phyloP scores from a whole-genome alignment of 1,284 basidiomycete genomes.

The Chondrostereum purpureum region DNA sequence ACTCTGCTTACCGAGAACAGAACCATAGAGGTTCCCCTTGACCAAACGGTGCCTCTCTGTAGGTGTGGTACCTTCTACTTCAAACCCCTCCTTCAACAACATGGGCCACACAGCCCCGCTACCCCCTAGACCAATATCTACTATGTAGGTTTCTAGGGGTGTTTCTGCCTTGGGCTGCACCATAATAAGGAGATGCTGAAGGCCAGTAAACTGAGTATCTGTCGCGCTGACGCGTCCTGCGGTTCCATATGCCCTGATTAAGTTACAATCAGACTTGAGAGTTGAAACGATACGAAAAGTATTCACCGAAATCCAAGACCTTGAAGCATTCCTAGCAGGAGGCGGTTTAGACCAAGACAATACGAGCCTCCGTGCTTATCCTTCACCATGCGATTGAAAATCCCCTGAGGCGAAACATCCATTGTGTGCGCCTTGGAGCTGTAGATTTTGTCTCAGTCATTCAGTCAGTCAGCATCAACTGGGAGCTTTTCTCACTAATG shows the following conservation, averaged over 20 bases:
- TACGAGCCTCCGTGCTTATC: conserved; percentile 22
- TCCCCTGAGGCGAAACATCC: conserved; percentile 22
- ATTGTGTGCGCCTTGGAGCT: conserved; percentile 24
- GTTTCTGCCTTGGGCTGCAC: conserved; percentile 27
- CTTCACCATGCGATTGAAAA: conserved; percentile 22
- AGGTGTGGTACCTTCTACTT: conserved; percentile 20
- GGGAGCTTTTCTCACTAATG: conserved; percentile 31
- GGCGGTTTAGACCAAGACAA: conserved; percentile 28
- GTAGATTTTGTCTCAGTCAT: not conserved
- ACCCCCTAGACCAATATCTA: conserved; percentile 31
- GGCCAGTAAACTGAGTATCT: conserved; percentile 14
- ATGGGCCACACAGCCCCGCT: conserved; percentile 26
- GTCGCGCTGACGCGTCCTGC: conserved; percentile 25
- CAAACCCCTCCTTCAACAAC: conserved; percentile 23
- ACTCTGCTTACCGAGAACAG: conserved; percentile 18
- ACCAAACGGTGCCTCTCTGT: conserved; percentile 24
- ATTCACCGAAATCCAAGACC: conserved; percentile 28
- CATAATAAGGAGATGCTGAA: conserved; percentile 28
- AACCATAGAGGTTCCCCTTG: conserved; percentile 14
- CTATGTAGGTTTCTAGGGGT: conserved; percentile 25
- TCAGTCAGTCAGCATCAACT: too few species aligned
- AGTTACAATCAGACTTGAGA: not conserved
- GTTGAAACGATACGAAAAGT: not conserved
- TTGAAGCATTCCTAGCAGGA: conserved; percentile 27
- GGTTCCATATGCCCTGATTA: conserved; percentile 23